Evolutionary conservation across 495 filamentous ascomycete genomes (phyloP).

Genomic region (Penicillium egyptiacum): DNA sequence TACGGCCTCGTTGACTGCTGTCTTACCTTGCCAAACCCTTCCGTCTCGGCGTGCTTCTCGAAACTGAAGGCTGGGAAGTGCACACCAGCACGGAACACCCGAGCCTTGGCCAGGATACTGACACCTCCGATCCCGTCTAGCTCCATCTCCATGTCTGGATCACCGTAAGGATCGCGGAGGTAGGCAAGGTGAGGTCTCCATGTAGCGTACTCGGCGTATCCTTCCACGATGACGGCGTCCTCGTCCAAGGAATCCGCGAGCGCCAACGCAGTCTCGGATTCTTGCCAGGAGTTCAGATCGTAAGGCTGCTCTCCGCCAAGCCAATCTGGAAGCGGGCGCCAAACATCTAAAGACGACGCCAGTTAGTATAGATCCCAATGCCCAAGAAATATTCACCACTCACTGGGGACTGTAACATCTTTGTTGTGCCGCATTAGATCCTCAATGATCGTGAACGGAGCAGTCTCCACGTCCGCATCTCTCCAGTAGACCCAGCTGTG

Average conservation of each 20-base stretch:
- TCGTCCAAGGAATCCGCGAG: slow-evolving; percentile 95
- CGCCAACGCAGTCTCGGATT: slow-evolving; percentile 93
- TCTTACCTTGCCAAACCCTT: slow-evolving; percentile 95
- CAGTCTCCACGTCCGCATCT: slow-evolving; percentile 97
- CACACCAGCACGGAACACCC: slow-evolving; percentile 88
- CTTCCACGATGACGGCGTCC: slow-evolving; percentile 98
- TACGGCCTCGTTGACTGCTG: background rate
- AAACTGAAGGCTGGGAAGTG: slow-evolving; percentile 99
- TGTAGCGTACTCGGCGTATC: slow-evolving; percentile 98
- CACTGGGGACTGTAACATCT: slow-evolving; percentile 98
- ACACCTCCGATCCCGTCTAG: slow-evolving; percentile 97
- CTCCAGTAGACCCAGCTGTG: slow-evolving; percentile 99
- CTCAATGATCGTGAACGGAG: slow-evolving; percentile 92
- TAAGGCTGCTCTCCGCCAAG: slow-evolving; percentile 98
- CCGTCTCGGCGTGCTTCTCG: slow-evolving; percentile 97
- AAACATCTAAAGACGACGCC: slow-evolving; percentile 68
- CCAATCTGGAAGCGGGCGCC: slow-evolving; percentile 98
- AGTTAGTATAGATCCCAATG: slow-evolving; percentile 2
- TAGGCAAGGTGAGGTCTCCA: slow-evolving; percentile 98
- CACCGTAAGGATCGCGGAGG: slow-evolving; percentile 93
- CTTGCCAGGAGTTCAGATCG: slow-evolving; percentile 98
- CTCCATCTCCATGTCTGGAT: slow-evolving; percentile 99
- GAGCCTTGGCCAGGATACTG: slow-evolving; percentile 94
- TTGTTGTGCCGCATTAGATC: slow-evolving; percentile 99
- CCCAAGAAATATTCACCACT: slow-evolving; percentile 42